These are phyloP conservation scores for Forsythia suspensa DNA, from an alignment of 257 asterid species.

Conservation along the genomic window DNA sequence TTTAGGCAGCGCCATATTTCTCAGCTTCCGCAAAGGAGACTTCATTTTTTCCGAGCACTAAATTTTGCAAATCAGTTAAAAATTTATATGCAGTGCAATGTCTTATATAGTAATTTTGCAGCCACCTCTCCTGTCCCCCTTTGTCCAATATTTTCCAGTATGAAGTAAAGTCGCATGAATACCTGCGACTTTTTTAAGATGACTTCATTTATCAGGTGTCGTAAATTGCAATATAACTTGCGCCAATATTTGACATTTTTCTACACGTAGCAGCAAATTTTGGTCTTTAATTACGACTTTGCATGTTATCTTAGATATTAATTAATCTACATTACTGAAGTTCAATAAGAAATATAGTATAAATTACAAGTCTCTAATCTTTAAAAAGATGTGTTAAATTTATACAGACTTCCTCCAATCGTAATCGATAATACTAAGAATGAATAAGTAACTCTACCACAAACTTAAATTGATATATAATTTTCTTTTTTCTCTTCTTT, in stretches of 20 bases:
- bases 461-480: no score
- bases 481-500: no score
- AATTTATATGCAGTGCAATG: constrained; percentile 17
- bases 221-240: background rate
- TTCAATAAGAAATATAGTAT: no score
- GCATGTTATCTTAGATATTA: no score
- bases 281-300: background rate
- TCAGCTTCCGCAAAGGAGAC: constrained; percentile 49
- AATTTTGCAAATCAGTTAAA: background rate
- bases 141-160: constrained; percentile 21
- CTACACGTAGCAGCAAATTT: background rate
- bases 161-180: background rate
- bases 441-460: no score
- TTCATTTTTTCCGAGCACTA: constrained; percentile 35
- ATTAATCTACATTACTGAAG: no score
- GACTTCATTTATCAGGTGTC: background rate
- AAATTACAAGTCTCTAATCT: no score
- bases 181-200: background rate
- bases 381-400: no score
- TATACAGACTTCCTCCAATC: no score
- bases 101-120: constrained; percentile 25
- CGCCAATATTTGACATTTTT: background rate
- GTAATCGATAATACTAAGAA: no score
- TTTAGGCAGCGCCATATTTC: constrained; percentile 40
- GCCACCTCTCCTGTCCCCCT: constrained; percentile 8